A percentile compares a stretch with the other conserved stretches of the same genome.
phyloP scores from a whole-genome alignment of 306 rosid genomes.

The Cucumis melo region DNA sequence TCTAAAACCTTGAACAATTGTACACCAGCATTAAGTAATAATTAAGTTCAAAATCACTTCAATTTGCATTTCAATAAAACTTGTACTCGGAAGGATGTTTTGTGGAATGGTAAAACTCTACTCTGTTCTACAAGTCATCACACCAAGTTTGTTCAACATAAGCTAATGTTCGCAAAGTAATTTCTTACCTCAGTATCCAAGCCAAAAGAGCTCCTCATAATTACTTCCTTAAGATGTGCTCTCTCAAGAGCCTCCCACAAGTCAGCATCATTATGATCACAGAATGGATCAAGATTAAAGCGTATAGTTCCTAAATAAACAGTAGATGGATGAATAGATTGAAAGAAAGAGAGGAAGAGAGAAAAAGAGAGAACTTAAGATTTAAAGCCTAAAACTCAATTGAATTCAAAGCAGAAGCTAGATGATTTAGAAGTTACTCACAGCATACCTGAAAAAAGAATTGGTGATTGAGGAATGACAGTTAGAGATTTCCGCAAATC shows the following conservation, averaged over 20 bases:
- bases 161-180: neutral
- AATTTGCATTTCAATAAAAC: neutral
- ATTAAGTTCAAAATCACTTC: neutral
- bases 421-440: neutral
- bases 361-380: neutral
- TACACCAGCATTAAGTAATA: neutral
- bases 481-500: conserved; percentile 68
- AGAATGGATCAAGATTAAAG: conserved; percentile 78
- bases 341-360: conserved; percentile 4
- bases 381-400: neutral
- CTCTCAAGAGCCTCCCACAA: conserved; percentile 86
- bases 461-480: conserved; percentile 84
- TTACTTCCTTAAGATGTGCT: conserved; percentile 64
- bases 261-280: conserved; percentile 65
- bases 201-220: conserved; percentile 57
- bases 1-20: conserved; percentile 52
- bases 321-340: neutral
- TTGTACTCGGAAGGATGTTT: neutral
- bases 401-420: neutral
- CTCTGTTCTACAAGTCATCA: too few species aligned
- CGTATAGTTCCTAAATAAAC: conserved; percentile 55
- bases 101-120: too few species aligned
- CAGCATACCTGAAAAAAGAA: conserved; percentile 69
- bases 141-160: neutral
- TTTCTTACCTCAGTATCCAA: conserved; percentile 61